Conservation (phyloP, 208 protist species). For the Trypanosoma grayi region DNA sequence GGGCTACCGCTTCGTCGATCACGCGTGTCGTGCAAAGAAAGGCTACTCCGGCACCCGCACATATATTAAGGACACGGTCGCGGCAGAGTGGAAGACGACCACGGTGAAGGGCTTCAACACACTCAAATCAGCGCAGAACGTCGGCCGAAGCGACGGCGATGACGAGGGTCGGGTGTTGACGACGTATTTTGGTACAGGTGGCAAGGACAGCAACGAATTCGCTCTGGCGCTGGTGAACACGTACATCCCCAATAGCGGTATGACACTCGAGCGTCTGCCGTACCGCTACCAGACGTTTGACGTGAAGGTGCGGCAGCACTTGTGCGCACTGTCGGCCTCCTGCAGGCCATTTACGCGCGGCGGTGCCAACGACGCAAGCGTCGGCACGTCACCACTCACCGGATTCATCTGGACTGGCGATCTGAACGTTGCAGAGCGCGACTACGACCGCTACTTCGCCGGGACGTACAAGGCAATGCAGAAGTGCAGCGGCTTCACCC, state of each 20-base stretch:
- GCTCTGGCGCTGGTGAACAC: constrained; percentile 82
- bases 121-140: neutral
- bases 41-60: constrained; percentile 89
- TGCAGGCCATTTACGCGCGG: constrained; percentile 20
- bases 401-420: constrained; percentile 94
- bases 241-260: constrained; percentile 94
- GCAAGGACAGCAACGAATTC: constrained; percentile 13
- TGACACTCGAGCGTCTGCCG: constrained; percentile 80
- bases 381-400: constrained; percentile 7
- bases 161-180: constrained; percentile 88
- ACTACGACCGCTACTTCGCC: constrained; percentile 89
- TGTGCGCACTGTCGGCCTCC: constrained; percentile 30
- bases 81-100: constrained; percentile 6
- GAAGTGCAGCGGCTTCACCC: constrained; percentile 90
- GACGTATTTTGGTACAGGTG: constrained; percentile 51
- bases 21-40: constrained; percentile 70
- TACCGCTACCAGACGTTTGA: constrained; percentile 87
- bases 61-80: constrained; percentile 44
- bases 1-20: constrained; percentile 78
- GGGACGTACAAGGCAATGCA: constrained; percentile 88
- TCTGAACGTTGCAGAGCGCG: constrained; percentile 93
- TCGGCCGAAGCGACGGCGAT: constrained; percentile 31
- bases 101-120: constrained; percentile 12
- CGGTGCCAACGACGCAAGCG: too few relatives aligned
- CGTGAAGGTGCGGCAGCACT: constrained; percentile 52